Conservation (phyloP, 805 yeast species). For the Candida anglica region DNA sequence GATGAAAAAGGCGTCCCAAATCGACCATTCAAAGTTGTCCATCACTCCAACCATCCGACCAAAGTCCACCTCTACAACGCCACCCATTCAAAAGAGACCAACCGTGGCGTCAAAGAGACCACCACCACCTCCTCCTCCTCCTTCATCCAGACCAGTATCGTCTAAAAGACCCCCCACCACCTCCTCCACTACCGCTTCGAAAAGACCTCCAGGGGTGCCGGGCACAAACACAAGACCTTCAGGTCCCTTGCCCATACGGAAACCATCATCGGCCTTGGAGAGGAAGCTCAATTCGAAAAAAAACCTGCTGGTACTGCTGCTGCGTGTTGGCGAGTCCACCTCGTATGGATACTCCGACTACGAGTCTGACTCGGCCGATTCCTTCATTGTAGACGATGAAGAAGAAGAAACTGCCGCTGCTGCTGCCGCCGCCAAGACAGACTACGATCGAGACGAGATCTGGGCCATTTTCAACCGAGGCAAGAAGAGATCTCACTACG, state of each 20-base stretch:
- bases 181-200: neutral
- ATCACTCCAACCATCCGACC: constrained; percentile 34
- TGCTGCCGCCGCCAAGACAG: constrained; percentile 25
- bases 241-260: constrained; percentile 44
- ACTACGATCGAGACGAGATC: constrained; percentile 79
- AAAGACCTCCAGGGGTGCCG: neutral
- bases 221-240: too few species aligned
- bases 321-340: too few species aligned
- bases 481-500: constrained; percentile 45
- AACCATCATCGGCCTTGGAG: constrained; percentile 54
- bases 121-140: neutral
- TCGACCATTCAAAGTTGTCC: constrained; percentile 45
- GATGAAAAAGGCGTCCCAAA: constrained; percentile 62
- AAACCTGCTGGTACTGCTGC: too few species aligned
- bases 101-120: constrained; percentile 6
- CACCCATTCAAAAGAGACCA: constrained; percentile 6
- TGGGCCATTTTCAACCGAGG: constrained; percentile 82
- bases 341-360: constrained; percentile 15
- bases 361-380: constrained; percentile 47
- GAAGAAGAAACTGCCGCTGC: constrained; percentile 34
- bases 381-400: constrained; percentile 55
- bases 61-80: constrained; percentile 33
- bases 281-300: constrained; percentile 31
- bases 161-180: too few species aligned
- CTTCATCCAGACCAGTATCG: neutral